Evolutionary conservation across 129 eudicot species (phyloP).

Genomic region (Pseudognaphalium luteoalbum): DNA sequence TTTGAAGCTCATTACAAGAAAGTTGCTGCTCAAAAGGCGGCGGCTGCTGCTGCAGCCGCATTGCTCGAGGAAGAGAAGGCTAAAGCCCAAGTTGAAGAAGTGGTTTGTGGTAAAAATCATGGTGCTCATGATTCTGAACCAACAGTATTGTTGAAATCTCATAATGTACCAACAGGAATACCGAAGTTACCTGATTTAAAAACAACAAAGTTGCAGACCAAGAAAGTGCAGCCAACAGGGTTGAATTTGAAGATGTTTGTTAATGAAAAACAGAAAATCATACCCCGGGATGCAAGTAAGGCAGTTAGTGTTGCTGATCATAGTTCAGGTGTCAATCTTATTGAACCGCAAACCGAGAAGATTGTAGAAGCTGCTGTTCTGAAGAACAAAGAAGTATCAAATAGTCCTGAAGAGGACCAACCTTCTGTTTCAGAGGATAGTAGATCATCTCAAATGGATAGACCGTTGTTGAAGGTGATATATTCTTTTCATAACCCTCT

Average conservation of each 20-base stretch:
- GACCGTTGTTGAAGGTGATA: constrained; percentile 56
- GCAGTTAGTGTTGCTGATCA: constrained; percentile 12
- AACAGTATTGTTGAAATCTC: neutral
- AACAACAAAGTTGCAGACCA: neutral
- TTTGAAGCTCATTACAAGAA: constrained; percentile 96
- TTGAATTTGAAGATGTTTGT: constrained; percentile 15
- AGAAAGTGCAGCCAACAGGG: constrained; percentile 9
- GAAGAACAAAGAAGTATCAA: constrained; percentile 23
- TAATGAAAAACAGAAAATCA: constrained; percentile 18
- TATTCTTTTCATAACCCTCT: neutral
- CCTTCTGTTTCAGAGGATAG: constrained; percentile 44
- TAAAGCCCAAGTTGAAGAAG: constrained; percentile 29
- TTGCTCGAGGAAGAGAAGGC: constrained; percentile 61
- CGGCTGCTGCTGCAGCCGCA: constrained; percentile 49
- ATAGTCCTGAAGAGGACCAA: constrained; percentile 28
- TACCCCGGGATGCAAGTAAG: constrained; percentile 23
- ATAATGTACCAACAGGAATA: constrained; percentile 9
- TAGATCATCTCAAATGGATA: constrained; percentile 47
- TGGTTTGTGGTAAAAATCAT: constrained; percentile 19
- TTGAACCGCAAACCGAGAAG: constrained; percentile 13
- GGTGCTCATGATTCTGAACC: constrained; percentile 30
- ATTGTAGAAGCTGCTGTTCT: constrained; percentile 16
- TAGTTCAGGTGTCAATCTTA: constrained; percentile 11
- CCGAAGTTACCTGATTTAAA: constrained; percentile 13
- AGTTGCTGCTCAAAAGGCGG: constrained; percentile 78